Conservation (phyloP, 2,329 filamentous ascomycete species). For the Penicillium capsulatum region DNA sequence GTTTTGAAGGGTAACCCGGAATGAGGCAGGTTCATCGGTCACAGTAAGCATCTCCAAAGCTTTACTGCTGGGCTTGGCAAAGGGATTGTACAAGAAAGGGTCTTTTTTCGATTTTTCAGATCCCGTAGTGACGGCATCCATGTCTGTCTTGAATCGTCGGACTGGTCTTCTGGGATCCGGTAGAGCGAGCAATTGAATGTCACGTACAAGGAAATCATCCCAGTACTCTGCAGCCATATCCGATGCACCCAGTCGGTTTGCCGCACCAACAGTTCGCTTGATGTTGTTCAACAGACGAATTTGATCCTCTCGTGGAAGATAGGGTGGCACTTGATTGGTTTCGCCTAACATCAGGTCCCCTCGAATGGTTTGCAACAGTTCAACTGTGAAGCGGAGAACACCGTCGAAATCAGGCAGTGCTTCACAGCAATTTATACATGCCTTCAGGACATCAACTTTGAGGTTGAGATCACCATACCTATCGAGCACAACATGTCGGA, state of each 20-base stretch:
- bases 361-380: slow-evolving; percentile 70
- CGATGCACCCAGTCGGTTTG: slow-evolving; percentile 66
- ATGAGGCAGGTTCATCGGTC: slow-evolving; percentile 70
- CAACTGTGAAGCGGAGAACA: slow-evolving; percentile 80
- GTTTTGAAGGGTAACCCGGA: slow-evolving; percentile 83
- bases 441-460: slow-evolving; percentile 80
- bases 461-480: slow-evolving; percentile 71
- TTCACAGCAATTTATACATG: slow-evolving; percentile 92
- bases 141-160: slow-evolving; percentile 55
- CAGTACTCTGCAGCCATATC: slow-evolving; percentile 80
- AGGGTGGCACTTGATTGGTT: slow-evolving; percentile 64
- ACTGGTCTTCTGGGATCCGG: slow-evolving; percentile 60
- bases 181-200: slow-evolving; percentile 64
- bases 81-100: slow-evolving; percentile 94
- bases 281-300: slow-evolving; percentile 79
- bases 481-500: slow-evolving; percentile 45
- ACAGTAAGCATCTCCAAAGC: slow-evolving; percentile 67
- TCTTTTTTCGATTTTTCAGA: slow-evolving; percentile 52
- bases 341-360: slow-evolving; percentile 72
- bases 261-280: slow-evolving; percentile 73
- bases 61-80: slow-evolving; percentile 61
- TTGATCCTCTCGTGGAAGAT: slow-evolving; percentile 77
- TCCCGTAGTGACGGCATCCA: slow-evolving; percentile 42
- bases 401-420: slow-evolving; percentile 87
- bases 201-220: slow-evolving; percentile 90